phyloP scores from a whole-genome alignment of 495 filamentous ascomycete species.

The Jackrogersella minutella region DNA sequence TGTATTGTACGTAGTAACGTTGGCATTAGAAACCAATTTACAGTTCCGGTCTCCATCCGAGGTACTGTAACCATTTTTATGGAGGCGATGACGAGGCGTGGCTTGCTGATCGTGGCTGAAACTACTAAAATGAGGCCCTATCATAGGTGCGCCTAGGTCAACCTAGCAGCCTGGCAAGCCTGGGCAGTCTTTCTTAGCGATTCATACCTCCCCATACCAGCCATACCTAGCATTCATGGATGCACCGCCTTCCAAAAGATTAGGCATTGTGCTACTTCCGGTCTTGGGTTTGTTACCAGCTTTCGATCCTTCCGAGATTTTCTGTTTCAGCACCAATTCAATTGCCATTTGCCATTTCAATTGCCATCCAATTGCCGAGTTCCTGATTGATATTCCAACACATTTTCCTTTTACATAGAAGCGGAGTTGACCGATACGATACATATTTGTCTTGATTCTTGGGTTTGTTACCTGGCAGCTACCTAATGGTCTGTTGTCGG shows the following conservation, averaged over 20 bases:
- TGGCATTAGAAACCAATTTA: constrained; percentile 18
- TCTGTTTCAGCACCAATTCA: constrained; percentile 11
- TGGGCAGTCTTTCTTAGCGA: neutral
- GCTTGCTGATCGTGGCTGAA: constrained; percentile 39
- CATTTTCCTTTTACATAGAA: constrained; percentile 1
- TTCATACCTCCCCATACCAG: neutral
- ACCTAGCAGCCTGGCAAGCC: neutral
- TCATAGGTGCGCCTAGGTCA: neutral
- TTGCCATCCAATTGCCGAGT: neutral
- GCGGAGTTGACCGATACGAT: constrained; percentile 6
- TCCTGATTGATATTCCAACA: neutral
- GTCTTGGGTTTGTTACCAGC: constrained; percentile 5
- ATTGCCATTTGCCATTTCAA: neutral
- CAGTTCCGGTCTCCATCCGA: constrained; percentile 30
- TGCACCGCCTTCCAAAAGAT: neutral
- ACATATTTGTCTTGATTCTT: neutral
- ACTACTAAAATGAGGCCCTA: constrained; percentile 19
- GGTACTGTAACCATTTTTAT: constrained; percentile 15
- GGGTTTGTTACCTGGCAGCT: neutral
- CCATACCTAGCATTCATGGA: too few species aligned
- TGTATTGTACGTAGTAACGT: neutral
- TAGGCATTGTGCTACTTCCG: neutral
- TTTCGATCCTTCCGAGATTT: constrained; percentile 21
- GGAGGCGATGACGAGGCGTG: constrained; percentile 45
- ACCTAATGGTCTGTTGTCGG: neutral